Percentiles rank a stretch among this genome's conserved stretches.
Conservation (phyloP, 2,329 filamentous ascomycete genomes). For the Huntiella moniliformis region DNA sequence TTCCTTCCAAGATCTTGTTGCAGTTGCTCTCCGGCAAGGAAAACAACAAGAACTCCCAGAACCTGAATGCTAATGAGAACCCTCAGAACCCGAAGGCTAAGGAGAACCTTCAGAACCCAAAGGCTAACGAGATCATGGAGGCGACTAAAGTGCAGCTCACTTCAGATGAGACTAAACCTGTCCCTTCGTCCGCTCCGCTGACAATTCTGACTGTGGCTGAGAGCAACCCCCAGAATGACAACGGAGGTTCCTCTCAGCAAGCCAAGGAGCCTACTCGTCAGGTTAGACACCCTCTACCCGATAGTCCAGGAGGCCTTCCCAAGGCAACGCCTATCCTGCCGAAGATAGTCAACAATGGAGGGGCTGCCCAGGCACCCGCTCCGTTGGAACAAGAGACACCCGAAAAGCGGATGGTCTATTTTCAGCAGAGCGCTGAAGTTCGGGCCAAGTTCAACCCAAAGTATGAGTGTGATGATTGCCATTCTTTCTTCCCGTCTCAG, state of each 20-base stretch:
- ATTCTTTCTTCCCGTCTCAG: conserved; percentile 11
- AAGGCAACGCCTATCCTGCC: neutral
- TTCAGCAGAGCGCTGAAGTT: neutral
- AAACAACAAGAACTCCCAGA: too few relatives aligned
- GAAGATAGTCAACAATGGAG: too few relatives aligned
- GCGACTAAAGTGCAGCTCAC: conserved; percentile 18
- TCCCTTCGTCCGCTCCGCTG: too few relatives aligned
- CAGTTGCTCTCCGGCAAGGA: conserved; percentile 24
- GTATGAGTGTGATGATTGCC: conserved; percentile 11
- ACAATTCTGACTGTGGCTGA: too few relatives aligned
- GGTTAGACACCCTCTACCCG: too few relatives aligned
- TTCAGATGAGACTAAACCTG: too few relatives aligned
- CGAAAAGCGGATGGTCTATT: neutral
- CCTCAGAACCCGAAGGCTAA: conserved; percentile 18
- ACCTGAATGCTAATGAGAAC: conserved; percentile 17
- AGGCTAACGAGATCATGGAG: conserved; percentile 5
- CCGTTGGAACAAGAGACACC: neutral
- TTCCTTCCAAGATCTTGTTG: conserved; percentile 33
- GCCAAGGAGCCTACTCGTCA: too few relatives aligned
- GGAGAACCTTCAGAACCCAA: conserved; percentile 37
- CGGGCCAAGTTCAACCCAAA: neutral
- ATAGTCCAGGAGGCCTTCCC: too few relatives aligned
- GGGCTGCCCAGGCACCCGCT: too few relatives aligned
- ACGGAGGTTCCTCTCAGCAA: neutral
- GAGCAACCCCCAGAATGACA: neutral